Evolutionary conservation across 78 protist genomes (phyloP).

Genomic region (Dictyostelium intermedium): DNA sequence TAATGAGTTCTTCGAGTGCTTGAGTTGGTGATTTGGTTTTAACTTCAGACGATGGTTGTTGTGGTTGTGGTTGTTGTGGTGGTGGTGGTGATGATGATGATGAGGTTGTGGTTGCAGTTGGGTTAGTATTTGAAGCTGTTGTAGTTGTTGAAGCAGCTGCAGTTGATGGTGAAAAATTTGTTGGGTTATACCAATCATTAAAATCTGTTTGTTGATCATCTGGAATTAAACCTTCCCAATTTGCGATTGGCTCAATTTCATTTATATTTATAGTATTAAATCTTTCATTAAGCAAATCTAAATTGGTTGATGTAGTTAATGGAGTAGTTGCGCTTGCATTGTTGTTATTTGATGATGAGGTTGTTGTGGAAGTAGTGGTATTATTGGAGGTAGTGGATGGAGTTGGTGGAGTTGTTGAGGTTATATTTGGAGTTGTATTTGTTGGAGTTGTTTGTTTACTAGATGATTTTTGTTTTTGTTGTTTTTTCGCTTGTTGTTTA

Average conservation of each 20-base stretch:
- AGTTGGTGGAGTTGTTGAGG: background rate
- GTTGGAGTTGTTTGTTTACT: background rate
- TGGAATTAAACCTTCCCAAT: conserved; percentile 54
- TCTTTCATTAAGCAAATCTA: conserved; percentile 1
- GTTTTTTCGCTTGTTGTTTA: conserved; percentile 3
- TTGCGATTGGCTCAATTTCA: conserved; percentile 57
- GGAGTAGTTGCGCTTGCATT: background rate
- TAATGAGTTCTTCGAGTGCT: background rate
- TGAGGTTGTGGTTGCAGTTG: no score
- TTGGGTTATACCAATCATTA: conserved; percentile 33
- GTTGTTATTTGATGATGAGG: background rate
- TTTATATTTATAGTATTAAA: background rate
- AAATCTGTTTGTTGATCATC: conserved; percentile 53
- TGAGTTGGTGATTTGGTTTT: background rate
- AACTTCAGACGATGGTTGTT: background rate
- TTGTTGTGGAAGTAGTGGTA: background rate
- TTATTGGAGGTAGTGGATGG: background rate
- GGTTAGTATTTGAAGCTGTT: background rate
- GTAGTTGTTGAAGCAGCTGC: conserved; percentile 1
- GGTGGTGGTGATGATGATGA: background rate
- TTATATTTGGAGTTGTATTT: conserved; percentile 6
- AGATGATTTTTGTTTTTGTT: conserved; percentile 20
- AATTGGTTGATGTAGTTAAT: background rate
- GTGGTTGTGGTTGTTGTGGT: background rate
- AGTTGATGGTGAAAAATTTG: background rate